These are phyloP conservation scores for Aspergillus flavus DNA, from an alignment of 2,329 filamentous ascomycete species.

Conservation along the genomic window DNA sequence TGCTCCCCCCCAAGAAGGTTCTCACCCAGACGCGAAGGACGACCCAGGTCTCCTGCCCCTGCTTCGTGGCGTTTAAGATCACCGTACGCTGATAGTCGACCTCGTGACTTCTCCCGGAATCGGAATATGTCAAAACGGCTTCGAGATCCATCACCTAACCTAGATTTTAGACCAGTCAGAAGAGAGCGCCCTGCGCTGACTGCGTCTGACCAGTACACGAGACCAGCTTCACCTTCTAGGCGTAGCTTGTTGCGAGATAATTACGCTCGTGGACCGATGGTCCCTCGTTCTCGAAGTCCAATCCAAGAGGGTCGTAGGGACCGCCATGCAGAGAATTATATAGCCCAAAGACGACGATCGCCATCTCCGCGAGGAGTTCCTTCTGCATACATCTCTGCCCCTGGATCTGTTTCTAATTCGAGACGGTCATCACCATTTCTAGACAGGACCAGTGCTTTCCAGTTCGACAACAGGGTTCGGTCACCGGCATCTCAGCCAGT, in stretches of 20 bases:
- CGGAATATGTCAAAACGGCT: constrained; percentile 37
- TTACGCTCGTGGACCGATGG: constrained; percentile 40
- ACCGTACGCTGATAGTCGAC: constrained; percentile 35
- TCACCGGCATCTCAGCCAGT: constrained; percentile 28
- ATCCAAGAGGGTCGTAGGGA: constrained; percentile 54
- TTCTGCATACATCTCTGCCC: constrained; percentile 54
- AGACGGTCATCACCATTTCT: constrained; percentile 63
- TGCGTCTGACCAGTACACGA: constrained; percentile 30
- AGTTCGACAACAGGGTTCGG: constrained; percentile 35
- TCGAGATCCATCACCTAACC: constrained; percentile 39
- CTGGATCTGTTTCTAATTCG: constrained; percentile 60
- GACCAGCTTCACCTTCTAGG: constrained; percentile 50
- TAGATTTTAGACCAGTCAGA: constrained; percentile 35
- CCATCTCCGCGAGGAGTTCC: constrained; percentile 49
- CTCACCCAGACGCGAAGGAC: constrained; percentile 44
- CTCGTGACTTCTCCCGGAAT: constrained; percentile 34
- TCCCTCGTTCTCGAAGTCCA: constrained; percentile 57
- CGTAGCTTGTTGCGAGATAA: constrained; percentile 32
- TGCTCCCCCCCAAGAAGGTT: constrained; percentile 43
- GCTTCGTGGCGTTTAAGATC: constrained; percentile 44
- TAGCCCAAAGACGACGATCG: constrained; percentile 53
- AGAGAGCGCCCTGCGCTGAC: constrained; percentile 37
- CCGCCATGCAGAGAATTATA: constrained; percentile 50
- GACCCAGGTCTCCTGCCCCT: constrained; percentile 40
- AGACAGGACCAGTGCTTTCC: constrained; percentile 51